Evolutionary conservation across 805 yeast species (phyloP).

Genomic region (Saccharomycopsis microspora): DNA sequence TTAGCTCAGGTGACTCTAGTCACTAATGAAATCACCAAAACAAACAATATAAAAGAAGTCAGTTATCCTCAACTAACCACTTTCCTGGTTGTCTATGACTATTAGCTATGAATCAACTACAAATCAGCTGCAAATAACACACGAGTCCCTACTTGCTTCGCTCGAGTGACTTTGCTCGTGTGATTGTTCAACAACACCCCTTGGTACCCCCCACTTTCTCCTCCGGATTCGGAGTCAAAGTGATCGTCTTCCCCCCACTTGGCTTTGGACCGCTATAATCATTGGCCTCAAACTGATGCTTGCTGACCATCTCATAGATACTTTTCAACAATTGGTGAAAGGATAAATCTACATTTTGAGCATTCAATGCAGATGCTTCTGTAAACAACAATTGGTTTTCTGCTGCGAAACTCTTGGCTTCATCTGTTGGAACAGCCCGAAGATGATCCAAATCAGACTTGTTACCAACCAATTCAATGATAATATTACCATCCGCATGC

Average conservation of each 20-base stretch:
- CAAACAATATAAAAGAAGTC: too few species aligned
- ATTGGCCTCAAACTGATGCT: conserved; percentile 83
- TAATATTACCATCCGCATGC: conserved; percentile 91
- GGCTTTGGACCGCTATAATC: conserved; percentile 58
- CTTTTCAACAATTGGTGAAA: conserved; percentile 89
- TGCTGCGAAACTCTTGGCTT: conserved; percentile 87
- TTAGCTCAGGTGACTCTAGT: too few species aligned
- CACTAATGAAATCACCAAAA: too few species aligned
- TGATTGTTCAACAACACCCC: conserved; percentile 50
- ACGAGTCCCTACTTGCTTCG: too few species aligned
- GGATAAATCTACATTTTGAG: conserved; percentile 90
- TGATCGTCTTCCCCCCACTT: conserved; percentile 80
- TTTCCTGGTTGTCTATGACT: too few species aligned
- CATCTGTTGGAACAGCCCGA: conserved; percentile 96
- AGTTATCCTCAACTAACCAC: too few species aligned
- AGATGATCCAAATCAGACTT: conserved; percentile 84
- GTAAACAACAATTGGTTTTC: conserved; percentile 89
- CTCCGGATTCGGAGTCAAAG: conserved; percentile 87
- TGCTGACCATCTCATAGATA: conserved; percentile 87
- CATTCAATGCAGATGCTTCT: conserved; percentile 89
- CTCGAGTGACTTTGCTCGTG: too few species aligned
- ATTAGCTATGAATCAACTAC: too few species aligned
- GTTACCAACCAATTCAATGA: conserved; percentile 87
- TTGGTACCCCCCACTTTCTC: conserved; percentile 47
- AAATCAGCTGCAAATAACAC: too few species aligned